Conservation (phyloP, 2,329 filamentous ascomycete species). For the Sarocladiaceae sp. region DNA sequence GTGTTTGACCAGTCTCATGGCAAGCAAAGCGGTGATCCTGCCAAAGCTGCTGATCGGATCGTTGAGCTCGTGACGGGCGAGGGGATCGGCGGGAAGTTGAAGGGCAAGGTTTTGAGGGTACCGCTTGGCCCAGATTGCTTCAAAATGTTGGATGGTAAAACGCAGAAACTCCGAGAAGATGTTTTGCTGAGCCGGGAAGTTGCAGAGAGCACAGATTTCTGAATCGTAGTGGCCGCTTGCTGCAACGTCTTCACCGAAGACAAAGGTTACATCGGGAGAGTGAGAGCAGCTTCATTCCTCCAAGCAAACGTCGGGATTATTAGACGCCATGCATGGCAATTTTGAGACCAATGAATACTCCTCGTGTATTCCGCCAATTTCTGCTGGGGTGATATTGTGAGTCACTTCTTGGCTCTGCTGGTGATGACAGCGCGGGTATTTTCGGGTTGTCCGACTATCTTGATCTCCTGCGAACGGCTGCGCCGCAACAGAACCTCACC, state of each 20-base stretch:
- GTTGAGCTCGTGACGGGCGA: conserved; percentile 28
- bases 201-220: conserved; percentile 8
- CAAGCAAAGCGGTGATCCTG: conserved; percentile 33
- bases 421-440: too few relatives aligned
- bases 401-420: too few relatives aligned
- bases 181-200: conserved; percentile 8
- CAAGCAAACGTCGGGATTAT: too few relatives aligned
- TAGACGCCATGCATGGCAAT: too few relatives aligned
- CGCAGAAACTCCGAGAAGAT: conserved; percentile 10
- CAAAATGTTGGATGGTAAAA: conserved; percentile 19
- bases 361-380: too few relatives aligned
- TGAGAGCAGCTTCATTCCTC: too few relatives aligned
- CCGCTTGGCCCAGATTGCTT: conserved; percentile 29
- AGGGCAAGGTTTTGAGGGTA: conserved; percentile 25
- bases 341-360: too few relatives aligned
- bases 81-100: conserved; percentile 20
- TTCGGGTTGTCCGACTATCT: too few relatives aligned
- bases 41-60: conserved; percentile 29
- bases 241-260: neutral
- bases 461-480: too few relatives aligned
- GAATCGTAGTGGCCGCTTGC: neutral
- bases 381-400: too few relatives aligned
- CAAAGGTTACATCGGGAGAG: neutral
- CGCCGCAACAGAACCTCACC: too few relatives aligned
- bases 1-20: conserved; percentile 21